Evolutionary conservation across 257 asterid genomes (phyloP), one percentile per base, ranked within the genome.

Genomic region (Rauvolfia tetraphylla): DNA sequence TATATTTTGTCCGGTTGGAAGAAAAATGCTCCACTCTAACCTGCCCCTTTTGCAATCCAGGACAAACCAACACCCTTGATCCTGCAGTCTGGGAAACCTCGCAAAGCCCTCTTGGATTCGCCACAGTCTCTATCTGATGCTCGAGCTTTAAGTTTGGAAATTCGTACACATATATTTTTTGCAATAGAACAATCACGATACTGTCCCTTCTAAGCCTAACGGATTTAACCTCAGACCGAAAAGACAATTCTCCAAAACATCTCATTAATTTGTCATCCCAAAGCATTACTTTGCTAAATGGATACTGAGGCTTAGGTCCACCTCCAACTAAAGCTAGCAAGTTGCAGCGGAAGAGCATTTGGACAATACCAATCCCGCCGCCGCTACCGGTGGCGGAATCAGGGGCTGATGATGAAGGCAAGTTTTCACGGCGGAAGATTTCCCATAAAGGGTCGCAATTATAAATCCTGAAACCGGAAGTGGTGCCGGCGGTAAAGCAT

Each of bases 311-410:
- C 29, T 88, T 71, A 10, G 92, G 89, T 7, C 97, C 96, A 5
- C 97, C 97, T 10, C 97, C 97, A 14, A 90, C 95, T 9, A 94
- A 59, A 1, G 97, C 97, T 14, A 90, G 84, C 44, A 90, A 89
- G 62, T 92, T 94, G 83, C 96, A 89, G 6, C 98, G 85, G 72
- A 95, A 95, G 2, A 95, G 96, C 99, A 95, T 91, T 87, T 89
- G 95, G 1, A 89, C 99, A 14, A 89, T 79, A 68, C 95, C 95
- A 44, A 95, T 81, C 11, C 98, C 98, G 49, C 82, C 75, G 4
- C 79, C 82, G 14, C 59, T 59, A 3, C 29, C 39, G 62, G 59
- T 11, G 17, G 42, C 62, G 4, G 18, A 42, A 71, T 12, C 31
- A 71, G 44, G 41, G 41, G 29, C 2, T 93, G 75, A 66, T 2